Percentiles rank a stretch among this genome's conserved stretches.
Evolutionary conservation across 768 basidiomycete species (phyloP).

Genomic region (Suillus subalutaceus): DNA sequence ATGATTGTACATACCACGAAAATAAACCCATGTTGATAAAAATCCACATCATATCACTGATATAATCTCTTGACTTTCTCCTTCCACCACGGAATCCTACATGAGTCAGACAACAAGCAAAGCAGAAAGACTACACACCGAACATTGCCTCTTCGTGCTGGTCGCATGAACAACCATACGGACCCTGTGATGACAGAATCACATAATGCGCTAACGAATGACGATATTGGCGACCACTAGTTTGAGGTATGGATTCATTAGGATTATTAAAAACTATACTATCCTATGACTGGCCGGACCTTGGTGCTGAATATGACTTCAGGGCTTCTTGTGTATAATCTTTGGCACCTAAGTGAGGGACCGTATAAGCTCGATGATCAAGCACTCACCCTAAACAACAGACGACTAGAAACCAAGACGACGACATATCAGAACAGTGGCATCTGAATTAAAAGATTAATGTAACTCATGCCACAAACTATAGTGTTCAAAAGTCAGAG

Average conservation of each 20-base stretch:
- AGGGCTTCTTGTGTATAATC: slow-evolving; percentile 15
- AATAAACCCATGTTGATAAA: slow-evolving; percentile 25
- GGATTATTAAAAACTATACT: not conserved
- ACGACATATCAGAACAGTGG: not conserved
- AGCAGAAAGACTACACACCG: slow-evolving; percentile 14
- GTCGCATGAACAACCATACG: slow-evolving; percentile 20
- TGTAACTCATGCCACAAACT: slow-evolving; percentile 22
- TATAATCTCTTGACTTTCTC: slow-evolving; percentile 10
- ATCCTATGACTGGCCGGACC: slow-evolving; percentile 10
- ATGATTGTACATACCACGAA: slow-evolving; percentile 17
- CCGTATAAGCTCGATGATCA: not conserved
- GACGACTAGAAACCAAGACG: slow-evolving; percentile 6
- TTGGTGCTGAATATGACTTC: slow-evolving; percentile 1
- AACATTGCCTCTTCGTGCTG: slow-evolving; percentile 11
- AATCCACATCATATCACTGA: slow-evolving; percentile 18
- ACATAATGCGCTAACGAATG: slow-evolving; percentile 22
- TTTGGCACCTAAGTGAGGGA: not conserved
- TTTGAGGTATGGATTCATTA: not conserved
- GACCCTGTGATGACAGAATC: slow-evolving; percentile 22
- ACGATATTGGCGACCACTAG: slow-evolving; percentile 14
- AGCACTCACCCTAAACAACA: not conserved
- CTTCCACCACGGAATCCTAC: not conserved
- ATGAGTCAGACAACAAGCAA: not conserved
- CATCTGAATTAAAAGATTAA: not conserved
- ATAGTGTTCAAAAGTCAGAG: not conserved